Evolutionary conservation across 2,329 filamentous ascomycete genomes (phyloP), one percentile per base, ranked within the genome.

Genomic region (Microcyclospora pomicola): DNA sequence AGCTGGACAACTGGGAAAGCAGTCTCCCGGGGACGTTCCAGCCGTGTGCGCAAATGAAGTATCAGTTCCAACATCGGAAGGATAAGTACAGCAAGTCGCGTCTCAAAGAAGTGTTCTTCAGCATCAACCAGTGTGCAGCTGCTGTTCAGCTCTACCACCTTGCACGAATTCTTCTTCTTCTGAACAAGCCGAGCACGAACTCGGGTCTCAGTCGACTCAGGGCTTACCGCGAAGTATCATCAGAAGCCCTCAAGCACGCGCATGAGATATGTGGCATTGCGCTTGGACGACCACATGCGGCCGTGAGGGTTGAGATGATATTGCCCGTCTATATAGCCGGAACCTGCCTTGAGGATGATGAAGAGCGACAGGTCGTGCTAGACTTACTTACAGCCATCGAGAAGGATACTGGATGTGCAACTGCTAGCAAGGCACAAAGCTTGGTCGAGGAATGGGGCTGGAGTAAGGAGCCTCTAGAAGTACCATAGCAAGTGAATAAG

Each of bases 101-200:
- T 13, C 40, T 57, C 9, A 55, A 64, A 55, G 73, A 78, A 49
- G 65, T 77, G 9, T 80, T 76, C 73, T 78, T 76, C 55, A 68
- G 68, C 44, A 66, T 74, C 1, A 67, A 74, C 0, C 69, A 78
- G 60, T 80, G 74, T 54, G 73, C 72, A 0, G 74, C 75, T 0
- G 72, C 75, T 1, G 75, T 79, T 63, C 74, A 77, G 46, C 69
- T 71, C 29, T 80, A 77, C 44, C 72, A 80, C 49, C 77, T 79
- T 60, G 72, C 72, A 1, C 68, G 72, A 29, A 73, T 78, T 11
- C 62, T 77, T 1, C 55, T 80, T 0, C 63, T 75, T 4, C 66
- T 77, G 38, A 75, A 77, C 47, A 67, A 69, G 37, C 72, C 71
- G 63, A 35, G 38, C 13, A 14, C 67, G 62, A 32, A 69, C 65